Conservation (phyloP, 1,284 basidiomycete genomes). For the Ustilago tritici region DNA sequence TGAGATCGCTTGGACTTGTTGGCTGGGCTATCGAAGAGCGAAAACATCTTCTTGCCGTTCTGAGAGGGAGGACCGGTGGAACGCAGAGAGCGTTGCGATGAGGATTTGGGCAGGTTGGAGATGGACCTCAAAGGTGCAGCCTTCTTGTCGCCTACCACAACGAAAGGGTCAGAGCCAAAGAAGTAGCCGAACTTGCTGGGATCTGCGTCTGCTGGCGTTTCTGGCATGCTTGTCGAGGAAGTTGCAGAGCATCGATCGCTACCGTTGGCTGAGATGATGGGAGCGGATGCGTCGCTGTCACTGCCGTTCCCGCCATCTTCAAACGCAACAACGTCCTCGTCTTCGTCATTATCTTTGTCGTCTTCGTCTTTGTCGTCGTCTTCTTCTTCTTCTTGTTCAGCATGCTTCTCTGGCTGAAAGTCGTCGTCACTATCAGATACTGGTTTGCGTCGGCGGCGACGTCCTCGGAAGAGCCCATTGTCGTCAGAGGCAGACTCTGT, state of each 20-base stretch:
- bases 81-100: slow-evolving; percentile 32
- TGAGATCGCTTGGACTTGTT: slow-evolving; percentile 18
- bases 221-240: slow-evolving; percentile 28
- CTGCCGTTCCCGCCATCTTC: not conserved
- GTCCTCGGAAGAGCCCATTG: slow-evolving; percentile 24
- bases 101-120: slow-evolving; percentile 22
- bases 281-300: slow-evolving; percentile 12
- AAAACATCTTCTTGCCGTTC: slow-evolving; percentile 21
- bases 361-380: slow-evolving; percentile 16
- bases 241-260: slow-evolving; percentile 13
- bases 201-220: slow-evolving; percentile 35
- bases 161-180: slow-evolving; percentile 37
- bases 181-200: slow-evolving; percentile 19
- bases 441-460: slow-evolving; percentile 12
- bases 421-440: slow-evolving; percentile 30
- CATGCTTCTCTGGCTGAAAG: slow-evolving; percentile 30
- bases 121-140: slow-evolving; percentile 15
- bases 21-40: slow-evolving; percentile 27
- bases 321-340: not conserved
- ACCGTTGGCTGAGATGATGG: not conserved
- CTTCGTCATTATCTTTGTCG: not conserved
- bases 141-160: slow-evolving; percentile 19
- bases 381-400: slow-evolving; percentile 18
- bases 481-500: slow-evolving; percentile 20
- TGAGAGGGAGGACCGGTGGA: slow-evolving; percentile 12